phyloP scores from a whole-genome alignment of 176 grass and related monocot genomes.

The Eremochloa ophiuroides region DNA sequence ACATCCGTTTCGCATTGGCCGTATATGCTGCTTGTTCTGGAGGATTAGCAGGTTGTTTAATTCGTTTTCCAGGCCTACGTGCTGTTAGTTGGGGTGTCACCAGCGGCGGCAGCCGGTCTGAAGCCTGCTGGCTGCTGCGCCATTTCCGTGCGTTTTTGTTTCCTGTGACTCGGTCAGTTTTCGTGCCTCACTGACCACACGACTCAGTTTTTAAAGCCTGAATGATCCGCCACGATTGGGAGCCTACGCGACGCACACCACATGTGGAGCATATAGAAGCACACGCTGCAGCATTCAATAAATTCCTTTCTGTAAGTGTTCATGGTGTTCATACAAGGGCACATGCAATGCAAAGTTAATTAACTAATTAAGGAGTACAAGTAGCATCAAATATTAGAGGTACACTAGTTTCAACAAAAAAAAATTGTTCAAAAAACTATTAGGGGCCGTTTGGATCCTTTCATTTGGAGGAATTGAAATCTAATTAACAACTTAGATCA shows the following conservation, averaged over 20 bases:
- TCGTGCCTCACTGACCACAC: background rate
- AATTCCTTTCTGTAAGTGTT: background rate
- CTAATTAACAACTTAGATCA: too few relatives aligned
- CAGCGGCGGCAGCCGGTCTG: background rate
- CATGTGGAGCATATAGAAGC: background rate
- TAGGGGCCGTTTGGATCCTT: too few relatives aligned
- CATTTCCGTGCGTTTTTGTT: constrained; percentile 10
- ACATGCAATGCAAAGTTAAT: too few relatives aligned
- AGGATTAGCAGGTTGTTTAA: background rate
- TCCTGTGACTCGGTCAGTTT: constrained; percentile 14
- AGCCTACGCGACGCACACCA: background rate
- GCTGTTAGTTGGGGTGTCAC: constrained; percentile 26
- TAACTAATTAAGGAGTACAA: too few relatives aligned
- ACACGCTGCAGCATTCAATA: background rate
- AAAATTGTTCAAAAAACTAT: too few relatives aligned
- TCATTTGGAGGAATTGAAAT: too few relatives aligned
- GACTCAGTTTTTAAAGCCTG: background rate
- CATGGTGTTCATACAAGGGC: background rate
- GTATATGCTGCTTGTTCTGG: background rate
- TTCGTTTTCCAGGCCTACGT: background rate
- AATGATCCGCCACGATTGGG: background rate
- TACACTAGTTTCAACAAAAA: too few relatives aligned
- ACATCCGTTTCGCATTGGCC: background rate
- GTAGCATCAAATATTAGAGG: too few relatives aligned
- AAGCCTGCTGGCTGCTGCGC: background rate